phyloP scores from a whole-genome alignment of 139 green algal genomes.

The Coelastrella sp. region DNA sequence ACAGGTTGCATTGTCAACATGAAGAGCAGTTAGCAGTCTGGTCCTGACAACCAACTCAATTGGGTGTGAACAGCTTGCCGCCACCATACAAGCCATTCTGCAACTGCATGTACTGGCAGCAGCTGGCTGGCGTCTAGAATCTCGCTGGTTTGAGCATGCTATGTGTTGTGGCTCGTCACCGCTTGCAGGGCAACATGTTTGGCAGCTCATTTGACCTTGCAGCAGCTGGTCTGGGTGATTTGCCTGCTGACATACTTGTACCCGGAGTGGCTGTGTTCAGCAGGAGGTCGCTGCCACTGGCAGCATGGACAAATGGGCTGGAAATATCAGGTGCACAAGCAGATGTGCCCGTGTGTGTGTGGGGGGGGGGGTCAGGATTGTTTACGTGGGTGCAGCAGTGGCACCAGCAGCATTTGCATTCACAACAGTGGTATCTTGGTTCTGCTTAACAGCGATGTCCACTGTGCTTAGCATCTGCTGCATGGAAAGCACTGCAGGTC shows the following conservation, averaged over 20 bases:
- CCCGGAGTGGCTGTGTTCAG: constrained; percentile 95
- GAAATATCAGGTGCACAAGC: constrained; percentile 84
- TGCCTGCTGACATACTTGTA: constrained; percentile 69
- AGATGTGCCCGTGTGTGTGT: not conserved
- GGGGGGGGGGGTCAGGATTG: not conserved
- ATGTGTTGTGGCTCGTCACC: not conserved
- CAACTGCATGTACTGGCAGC: too few relatives aligned
- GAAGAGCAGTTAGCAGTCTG: too few relatives aligned
- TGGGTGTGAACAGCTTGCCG: too few relatives aligned
- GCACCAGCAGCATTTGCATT: too few relatives aligned
- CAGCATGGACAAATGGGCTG: constrained; percentile 95
- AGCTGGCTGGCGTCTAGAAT: too few relatives aligned
- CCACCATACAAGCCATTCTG: too few relatives aligned
- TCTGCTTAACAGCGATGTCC: too few relatives aligned
- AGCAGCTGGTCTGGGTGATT: constrained; percentile 47
- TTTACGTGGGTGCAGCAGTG: not conserved
- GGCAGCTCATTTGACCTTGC: constrained; percentile 70
- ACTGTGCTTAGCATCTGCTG: too few relatives aligned
- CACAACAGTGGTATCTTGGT: too few relatives aligned
- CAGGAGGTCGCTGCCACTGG: constrained; percentile 85
- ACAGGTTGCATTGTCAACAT: not conserved
- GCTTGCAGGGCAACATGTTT: constrained; percentile 74
- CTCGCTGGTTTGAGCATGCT: too few relatives aligned
- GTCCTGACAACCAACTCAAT: too few relatives aligned
- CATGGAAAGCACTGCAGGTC: too few relatives aligned